Conservation (phyloP, 2,329 filamentous ascomycete genomes). For the Cytospora schulzeri region DNA sequence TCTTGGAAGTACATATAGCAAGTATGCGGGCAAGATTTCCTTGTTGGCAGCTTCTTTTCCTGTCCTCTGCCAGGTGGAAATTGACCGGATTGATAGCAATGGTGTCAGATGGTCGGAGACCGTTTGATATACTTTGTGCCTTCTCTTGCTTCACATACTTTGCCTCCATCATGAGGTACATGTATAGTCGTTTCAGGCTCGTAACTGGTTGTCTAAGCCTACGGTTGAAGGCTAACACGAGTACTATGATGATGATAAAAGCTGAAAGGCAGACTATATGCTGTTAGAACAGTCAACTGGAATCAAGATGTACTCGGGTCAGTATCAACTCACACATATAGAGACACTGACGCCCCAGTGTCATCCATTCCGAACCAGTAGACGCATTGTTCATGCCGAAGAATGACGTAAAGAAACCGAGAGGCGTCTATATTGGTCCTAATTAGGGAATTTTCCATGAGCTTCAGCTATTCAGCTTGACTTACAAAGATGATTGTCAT, state of each 20-base stretch:
- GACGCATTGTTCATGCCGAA: slow-evolving; percentile 23
- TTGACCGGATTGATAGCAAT: not conserved
- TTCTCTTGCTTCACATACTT: not conserved
- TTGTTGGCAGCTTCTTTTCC: not conserved
- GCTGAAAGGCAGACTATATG: not conserved
- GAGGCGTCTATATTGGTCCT: not conserved
- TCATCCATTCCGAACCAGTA: slow-evolving; percentile 13
- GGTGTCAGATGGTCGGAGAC: not conserved
- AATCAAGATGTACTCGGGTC: not conserved
- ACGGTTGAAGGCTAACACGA: slow-evolving; percentile 1
- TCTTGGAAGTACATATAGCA: too few species aligned
- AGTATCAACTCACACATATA: slow-evolving; percentile 12
- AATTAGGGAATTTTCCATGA: not conserved
- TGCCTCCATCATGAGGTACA: not conserved
- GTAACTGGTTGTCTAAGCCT: not conserved
- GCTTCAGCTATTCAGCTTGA: not conserved
- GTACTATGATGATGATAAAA: not conserved
- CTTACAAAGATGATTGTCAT: slow-evolving; percentile 35
- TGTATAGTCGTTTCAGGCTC: not conserved
- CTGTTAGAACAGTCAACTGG: not conserved
- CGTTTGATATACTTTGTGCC: not conserved
- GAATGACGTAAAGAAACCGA: slow-evolving; percentile 24
- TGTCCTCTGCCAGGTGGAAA: not conserved
- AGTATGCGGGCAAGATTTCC: not conserved
- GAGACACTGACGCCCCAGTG: not conserved